Conservation (phyloP, 1,139 yeast species). For the Geotrichum histeridarum region DNA sequence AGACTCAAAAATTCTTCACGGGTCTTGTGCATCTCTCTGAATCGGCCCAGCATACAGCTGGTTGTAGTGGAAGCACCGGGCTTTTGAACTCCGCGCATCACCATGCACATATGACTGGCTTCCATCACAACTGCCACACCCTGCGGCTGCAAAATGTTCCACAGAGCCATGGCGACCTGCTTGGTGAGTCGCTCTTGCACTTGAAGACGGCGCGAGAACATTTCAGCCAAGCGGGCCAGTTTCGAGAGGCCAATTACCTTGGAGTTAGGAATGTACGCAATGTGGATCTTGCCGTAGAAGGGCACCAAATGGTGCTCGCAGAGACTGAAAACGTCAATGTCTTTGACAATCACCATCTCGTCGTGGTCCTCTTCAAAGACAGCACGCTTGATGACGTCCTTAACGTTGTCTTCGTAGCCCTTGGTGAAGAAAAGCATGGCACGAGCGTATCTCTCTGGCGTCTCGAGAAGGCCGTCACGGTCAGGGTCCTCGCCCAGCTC, state of each 20-base stretch:
- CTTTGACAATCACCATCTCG: conserved; percentile 96
- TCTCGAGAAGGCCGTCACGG: conserved; percentile 85
- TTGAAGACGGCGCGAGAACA: conserved; percentile 91
- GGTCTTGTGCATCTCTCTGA: conserved; percentile 87
- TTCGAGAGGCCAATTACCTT: conserved; percentile 91
- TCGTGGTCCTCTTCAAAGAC: conserved; percentile 98
- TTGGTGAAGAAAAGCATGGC: conserved; percentile 95
- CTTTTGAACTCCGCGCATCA: conserved; percentile 94
- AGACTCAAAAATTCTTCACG: conserved; percentile 92
- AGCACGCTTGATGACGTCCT: conserved; percentile 86
- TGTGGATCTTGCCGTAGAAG: conserved; percentile 92
- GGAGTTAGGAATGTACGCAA: conserved; percentile 92
- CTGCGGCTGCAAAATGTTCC: conserved; percentile 84
- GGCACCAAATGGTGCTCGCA: conserved; percentile 99
- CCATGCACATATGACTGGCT: conserved; percentile 99
- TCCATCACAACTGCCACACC: conserved; percentile 98
- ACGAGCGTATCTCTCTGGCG: conserved; percentile 93
- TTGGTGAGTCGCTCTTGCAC: conserved; percentile 95
- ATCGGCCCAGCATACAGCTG: conserved; percentile 94
- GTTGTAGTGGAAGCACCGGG: conserved; percentile 91
- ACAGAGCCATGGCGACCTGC: conserved; percentile 93
- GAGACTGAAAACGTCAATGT: conserved; percentile 83
- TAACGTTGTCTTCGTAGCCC: conserved; percentile 83
- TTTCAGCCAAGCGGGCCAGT: conserved; percentile 91
- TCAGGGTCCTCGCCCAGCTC: conserved; percentile 90